Percentiles rank a stretch among this genome's conserved stretches.
These are phyloP conservation scores for Chaetomium globosum DNA, from an alignment of 2,329 filamentous ascomycete species.

Conservation along the genomic window DNA sequence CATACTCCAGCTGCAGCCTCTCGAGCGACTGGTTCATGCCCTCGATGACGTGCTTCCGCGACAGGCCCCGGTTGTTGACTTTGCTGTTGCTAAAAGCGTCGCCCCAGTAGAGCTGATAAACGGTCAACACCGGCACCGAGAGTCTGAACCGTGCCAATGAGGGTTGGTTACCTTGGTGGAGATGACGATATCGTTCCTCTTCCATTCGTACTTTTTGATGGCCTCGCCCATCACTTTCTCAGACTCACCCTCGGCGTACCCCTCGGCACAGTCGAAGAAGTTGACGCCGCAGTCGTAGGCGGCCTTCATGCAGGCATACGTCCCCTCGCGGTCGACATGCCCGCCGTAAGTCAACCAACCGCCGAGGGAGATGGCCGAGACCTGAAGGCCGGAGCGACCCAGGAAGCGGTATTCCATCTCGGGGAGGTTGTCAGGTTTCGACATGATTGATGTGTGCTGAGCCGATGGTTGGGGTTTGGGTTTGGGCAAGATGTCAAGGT, in stretches of 20 bases:
- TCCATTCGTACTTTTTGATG: slow-evolving; percentile 57
- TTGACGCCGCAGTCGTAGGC: slow-evolving; percentile 65
- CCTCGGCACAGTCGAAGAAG: slow-evolving; percentile 67
- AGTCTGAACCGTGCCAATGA: background rate
- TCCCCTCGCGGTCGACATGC: slow-evolving; percentile 60
- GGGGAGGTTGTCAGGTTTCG: slow-evolving; percentile 34
- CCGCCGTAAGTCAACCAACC: slow-evolving; percentile 76
- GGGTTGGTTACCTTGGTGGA: slow-evolving; percentile 49
- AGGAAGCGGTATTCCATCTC: slow-evolving; percentile 72
- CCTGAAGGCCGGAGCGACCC: slow-evolving; percentile 70
- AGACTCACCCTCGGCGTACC: slow-evolving; percentile 52
- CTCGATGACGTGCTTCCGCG: slow-evolving; percentile 57
- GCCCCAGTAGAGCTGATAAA: slow-evolving; percentile 63
- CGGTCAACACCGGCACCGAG: slow-evolving; percentile 47
- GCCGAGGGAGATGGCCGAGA: slow-evolving; percentile 71
- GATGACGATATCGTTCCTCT: slow-evolving; percentile 57
- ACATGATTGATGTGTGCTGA: slow-evolving; percentile 26
- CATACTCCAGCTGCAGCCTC: slow-evolving; percentile 66
- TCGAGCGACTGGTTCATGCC: slow-evolving; percentile 60
- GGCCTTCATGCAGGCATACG: slow-evolving; percentile 64
- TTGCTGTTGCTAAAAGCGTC: slow-evolving; percentile 55
- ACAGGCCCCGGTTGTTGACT: slow-evolving; percentile 56
- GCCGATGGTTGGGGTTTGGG: background rate
- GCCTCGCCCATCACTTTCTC: slow-evolving; percentile 57
- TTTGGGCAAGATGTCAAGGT: background rate